These are phyloP conservation scores for Thamnidium elegans DNA, from an alignment of 192 early-diverging fungal species.

Conservation along the genomic window DNA sequence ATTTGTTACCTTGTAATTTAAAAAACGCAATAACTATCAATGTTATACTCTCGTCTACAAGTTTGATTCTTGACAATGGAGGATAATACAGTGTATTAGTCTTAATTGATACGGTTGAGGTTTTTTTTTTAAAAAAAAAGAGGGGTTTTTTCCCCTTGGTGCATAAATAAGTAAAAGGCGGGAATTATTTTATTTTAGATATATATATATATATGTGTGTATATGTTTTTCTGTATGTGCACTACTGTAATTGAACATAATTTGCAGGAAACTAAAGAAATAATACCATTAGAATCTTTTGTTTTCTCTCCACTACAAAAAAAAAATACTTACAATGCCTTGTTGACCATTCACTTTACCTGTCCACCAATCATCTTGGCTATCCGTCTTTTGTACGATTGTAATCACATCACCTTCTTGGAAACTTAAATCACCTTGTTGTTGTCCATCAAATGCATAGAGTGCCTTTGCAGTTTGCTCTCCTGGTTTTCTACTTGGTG, in stretches of 20 bases:
- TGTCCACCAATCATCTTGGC: constrained; percentile 45
- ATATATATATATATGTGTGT: too few relatives aligned
- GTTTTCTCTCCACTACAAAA: not conserved
- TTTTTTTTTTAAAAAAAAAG: too few relatives aligned
- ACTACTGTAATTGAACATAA: constrained; percentile 26
- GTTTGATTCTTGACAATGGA: too few relatives aligned
- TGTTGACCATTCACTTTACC: constrained; percentile 28
- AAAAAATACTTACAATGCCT: constrained; percentile 29
- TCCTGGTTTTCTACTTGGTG: constrained; percentile 34
- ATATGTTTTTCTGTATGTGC: not conserved
- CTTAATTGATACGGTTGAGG: too few relatives aligned
- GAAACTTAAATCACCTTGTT: constrained; percentile 41
- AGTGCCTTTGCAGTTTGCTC: constrained; percentile 31
- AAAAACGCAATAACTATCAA: too few relatives aligned
- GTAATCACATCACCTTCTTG: constrained; percentile 44
- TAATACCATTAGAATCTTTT: constrained; percentile 15
- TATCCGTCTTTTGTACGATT: constrained; percentile 40
- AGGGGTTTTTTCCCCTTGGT: too few relatives aligned
- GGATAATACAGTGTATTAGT: too few relatives aligned
- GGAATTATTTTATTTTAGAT: too few relatives aligned
- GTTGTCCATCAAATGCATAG: constrained; percentile 37
- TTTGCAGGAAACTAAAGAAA: constrained; percentile 29
- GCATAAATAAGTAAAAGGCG: too few relatives aligned
- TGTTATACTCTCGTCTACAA: too few relatives aligned
- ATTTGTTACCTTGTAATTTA: too few relatives aligned